These are phyloP conservation scores for Lichtheimia ornata DNA, from an alignment of 371 early-diverging fungal genomes.

Conservation along the genomic window DNA sequence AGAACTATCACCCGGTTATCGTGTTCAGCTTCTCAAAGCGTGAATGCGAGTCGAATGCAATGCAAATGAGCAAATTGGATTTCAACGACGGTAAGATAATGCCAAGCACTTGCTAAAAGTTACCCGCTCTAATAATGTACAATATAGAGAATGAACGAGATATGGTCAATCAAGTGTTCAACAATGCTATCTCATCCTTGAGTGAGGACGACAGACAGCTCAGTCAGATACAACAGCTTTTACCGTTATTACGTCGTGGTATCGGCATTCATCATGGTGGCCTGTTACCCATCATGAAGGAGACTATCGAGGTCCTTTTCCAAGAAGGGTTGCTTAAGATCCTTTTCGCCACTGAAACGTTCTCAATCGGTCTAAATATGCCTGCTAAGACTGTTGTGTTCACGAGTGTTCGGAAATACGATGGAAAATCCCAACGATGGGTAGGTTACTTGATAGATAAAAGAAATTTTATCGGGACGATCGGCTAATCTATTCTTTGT, in stretches of 20 bases:
- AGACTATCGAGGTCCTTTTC: constrained; percentile 99
- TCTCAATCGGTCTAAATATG: constrained; percentile 99
- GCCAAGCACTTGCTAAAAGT: not conserved
- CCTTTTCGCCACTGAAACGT: constrained; percentile 99
- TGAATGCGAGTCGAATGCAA: constrained; percentile 96
- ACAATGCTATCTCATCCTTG: constrained; percentile 90
- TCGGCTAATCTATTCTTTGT: not conserved
- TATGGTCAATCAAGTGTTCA: constrained; percentile 89
- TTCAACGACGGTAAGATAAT: constrained; percentile 76
- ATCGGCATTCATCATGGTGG: constrained; percentile 99
- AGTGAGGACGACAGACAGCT: constrained; percentile 94
- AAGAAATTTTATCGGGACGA: not conserved
- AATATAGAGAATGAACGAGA: constrained; percentile 77
- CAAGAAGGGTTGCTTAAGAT: constrained; percentile 98
- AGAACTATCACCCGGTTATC: constrained; percentile 98
- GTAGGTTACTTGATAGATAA: constrained; percentile 42
- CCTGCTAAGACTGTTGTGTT: constrained; percentile 99
- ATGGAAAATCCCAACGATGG: constrained; percentile 90
- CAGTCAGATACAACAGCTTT: constrained; percentile 93
- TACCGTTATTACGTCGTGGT: constrained; percentile 95
- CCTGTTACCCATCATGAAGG: constrained; percentile 98
- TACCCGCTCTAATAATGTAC: not conserved
- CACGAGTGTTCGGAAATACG: constrained; percentile 97
- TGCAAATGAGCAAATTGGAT: constrained; percentile 91
- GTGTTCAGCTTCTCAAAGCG: constrained; percentile 98